Base-by-base conservation (phyloP, 768 basidiomycete genomes). In the Suillus discolor region DNA sequence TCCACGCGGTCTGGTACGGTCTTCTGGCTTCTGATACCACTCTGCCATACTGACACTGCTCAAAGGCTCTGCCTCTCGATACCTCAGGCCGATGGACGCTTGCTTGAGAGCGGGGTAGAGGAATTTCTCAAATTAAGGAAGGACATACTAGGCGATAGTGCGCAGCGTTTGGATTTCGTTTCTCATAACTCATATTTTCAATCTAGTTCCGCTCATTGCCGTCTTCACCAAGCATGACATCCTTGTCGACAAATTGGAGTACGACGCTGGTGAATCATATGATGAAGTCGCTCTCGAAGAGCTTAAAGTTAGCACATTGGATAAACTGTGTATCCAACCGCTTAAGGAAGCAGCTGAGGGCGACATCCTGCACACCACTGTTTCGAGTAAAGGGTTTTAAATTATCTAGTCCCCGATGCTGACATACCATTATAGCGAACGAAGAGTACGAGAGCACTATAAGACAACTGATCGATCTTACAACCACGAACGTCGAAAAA, bases 1-100 rank as follows among this genome's bases (percentile, higher is more conserved):
- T 70, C 6, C 69, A 70, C 18, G 69, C 69, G 41, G 41, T 70
- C 7, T 70, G 69, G 69, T 70, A 53, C 8, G 66, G 6, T 42
- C 31, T n/a, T 47, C 8, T 62, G 6, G 13, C 6, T 38, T 28
- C 11, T 1, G 6, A 6, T 8, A 23, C 45, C 34, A 23, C 18
- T 1, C 8, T 45, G 31, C 47, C 31, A 9, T 54, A 25, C 31
- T 28, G 9, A 25, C 38, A 6, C 18, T 23, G 11, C 9, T 31
- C 2, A 1, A 25, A 66, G 65, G 65, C 62, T 66, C 31, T 66
- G 65, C 34, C 18, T 66, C 20, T 23, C 62, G 15, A 62, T 62
- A 12, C 65, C 65, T 36, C 54, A 60, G 41, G 65, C 51, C 15
- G 39, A 66, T 42, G 53, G 55, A n/a, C 65, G 53, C 25, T 31